Evolutionary conservation across 129 eudicot species (phyloP).

Genomic region (Flaveria ramosissima): DNA sequence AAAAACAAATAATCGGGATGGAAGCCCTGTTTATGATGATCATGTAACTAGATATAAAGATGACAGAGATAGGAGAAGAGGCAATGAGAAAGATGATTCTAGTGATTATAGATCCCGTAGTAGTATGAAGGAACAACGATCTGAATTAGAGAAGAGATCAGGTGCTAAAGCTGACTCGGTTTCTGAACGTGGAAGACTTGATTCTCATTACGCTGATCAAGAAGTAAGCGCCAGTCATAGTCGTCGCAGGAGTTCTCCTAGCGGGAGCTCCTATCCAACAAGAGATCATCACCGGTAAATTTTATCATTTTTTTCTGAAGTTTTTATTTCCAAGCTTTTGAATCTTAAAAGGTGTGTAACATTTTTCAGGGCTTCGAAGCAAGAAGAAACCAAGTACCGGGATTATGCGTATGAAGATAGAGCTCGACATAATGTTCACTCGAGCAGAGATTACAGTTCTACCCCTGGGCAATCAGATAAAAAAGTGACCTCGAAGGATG

Average conservation of each 20-base stretch:
- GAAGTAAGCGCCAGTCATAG: conserved; percentile 48
- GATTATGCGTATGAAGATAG: conserved; percentile 64
- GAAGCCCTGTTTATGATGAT: conserved; percentile 62
- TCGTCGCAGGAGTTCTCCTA: conserved; percentile 72
- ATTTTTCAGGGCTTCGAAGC: conserved; percentile 53
- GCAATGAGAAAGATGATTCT: conserved; percentile 58
- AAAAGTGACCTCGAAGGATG: conserved; percentile 58
- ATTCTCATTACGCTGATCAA: conserved; percentile 52
- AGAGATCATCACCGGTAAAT: conserved; percentile 70
- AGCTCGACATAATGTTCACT: conserved; percentile 45
- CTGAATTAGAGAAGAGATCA: conserved; percentile 63
- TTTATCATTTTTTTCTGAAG: background rate
- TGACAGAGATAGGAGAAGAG: conserved; percentile 67
- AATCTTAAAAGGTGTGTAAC: background rate
- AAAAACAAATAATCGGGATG: conserved; percentile 55
- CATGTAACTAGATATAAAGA: conserved; percentile 60
- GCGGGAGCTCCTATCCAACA: conserved; percentile 55
- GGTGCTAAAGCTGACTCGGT: conserved; percentile 48
- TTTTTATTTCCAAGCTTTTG: background rate
- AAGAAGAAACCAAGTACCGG: conserved; percentile 70
- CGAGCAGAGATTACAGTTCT: conserved; percentile 55
- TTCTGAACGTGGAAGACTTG: conserved; percentile 62
- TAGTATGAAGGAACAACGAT: conserved; percentile 55
- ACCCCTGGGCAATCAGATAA: conserved; percentile 54
- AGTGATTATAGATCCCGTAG: conserved; percentile 56